phyloP scores from a whole-genome alignment of 1,284 basidiomycete genomes.

The Peniophora sp. region DNA sequence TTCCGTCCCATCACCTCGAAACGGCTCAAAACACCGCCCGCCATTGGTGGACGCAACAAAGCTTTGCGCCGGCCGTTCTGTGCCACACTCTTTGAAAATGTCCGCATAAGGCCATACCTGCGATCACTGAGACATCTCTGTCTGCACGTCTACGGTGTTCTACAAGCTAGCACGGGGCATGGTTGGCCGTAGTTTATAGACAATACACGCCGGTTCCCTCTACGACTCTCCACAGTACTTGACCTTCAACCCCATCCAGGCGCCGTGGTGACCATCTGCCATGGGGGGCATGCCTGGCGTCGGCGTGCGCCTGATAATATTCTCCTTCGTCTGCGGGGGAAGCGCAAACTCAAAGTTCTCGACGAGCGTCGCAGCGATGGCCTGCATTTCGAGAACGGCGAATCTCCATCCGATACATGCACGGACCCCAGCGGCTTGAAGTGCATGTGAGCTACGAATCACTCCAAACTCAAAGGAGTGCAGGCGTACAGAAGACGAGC shows the following conservation, averaged over 20 bases:
- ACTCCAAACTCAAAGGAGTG: not conserved
- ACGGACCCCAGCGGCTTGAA: slow-evolving; percentile 17
- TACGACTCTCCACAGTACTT: not conserved
- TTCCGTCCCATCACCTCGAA: too few species aligned
- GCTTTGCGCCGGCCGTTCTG: too few species aligned
- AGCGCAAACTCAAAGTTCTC: slow-evolving; percentile 18
- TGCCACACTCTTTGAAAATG: too few species aligned
- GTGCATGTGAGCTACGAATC: not conserved
- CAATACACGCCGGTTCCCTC: too few species aligned
- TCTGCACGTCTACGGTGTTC: too few species aligned
- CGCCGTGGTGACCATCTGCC: slow-evolving; percentile 1
- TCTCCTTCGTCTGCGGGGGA: slow-evolving; percentile 4
- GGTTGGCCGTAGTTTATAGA: too few species aligned
- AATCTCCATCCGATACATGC: slow-evolving; percentile 23
- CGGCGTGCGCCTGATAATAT: slow-evolving; percentile 4
- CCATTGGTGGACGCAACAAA: too few species aligned
- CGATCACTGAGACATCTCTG: too few species aligned
- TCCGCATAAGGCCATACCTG: too few species aligned
- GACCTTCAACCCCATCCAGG: slow-evolving; percentile 9
- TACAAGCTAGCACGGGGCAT: too few species aligned
- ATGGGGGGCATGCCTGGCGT: slow-evolving; percentile 8
- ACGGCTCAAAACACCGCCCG: too few species aligned
- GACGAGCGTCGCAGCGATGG: slow-evolving; percentile 15
- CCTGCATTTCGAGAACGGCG: slow-evolving; percentile 20
- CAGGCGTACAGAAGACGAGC: slow-evolving; percentile 12